phyloP scores from a whole-genome alignment of 192 early-diverging fungal species.

The Entrophospora sp. region DNA sequence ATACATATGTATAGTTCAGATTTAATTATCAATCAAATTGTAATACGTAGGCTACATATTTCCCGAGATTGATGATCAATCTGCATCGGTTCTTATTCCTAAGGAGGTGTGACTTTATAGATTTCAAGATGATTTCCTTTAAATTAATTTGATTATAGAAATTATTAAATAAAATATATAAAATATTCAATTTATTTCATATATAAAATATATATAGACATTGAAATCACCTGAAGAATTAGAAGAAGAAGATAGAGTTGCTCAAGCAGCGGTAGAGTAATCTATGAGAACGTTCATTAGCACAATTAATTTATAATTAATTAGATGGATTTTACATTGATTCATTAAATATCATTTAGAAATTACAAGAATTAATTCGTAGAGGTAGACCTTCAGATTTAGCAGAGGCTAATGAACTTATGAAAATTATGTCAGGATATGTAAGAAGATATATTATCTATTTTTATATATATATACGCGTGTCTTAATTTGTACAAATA shows the following conservation, averaged over 20 bases:
- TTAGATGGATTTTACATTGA: too few relatives aligned
- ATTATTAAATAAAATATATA: slow-evolving; percentile 88
- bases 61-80: slow-evolving; percentile 51
- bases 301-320: too few relatives aligned
- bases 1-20: too few relatives aligned
- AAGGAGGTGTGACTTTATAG: slow-evolving; percentile 28
- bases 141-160: slow-evolving; percentile 52
- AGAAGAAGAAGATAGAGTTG: slow-evolving; percentile 87
- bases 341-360: too few relatives aligned
- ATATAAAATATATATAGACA: slow-evolving; percentile 29
- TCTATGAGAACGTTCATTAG: too few relatives aligned
- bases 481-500: too few relatives aligned
- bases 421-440: slow-evolving; percentile 98
- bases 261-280: slow-evolving; percentile 67
- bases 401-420: slow-evolving; percentile 91
- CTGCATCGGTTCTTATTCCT: slow-evolving; percentile 56
- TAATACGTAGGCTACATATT: slow-evolving; percentile 68
- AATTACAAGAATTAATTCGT: slow-evolving; percentile 94
- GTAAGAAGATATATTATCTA: slow-evolving; percentile 33
- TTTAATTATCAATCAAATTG: too few relatives aligned
- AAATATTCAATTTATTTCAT: too few relatives aligned
- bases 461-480: neutral
- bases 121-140: neutral
- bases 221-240: slow-evolving; percentile 90
- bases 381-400: slow-evolving; percentile 89